phyloP scores from a whole-genome alignment of 2,329 filamentous ascomycete genomes.

The Cladosporium halotolerans region DNA sequence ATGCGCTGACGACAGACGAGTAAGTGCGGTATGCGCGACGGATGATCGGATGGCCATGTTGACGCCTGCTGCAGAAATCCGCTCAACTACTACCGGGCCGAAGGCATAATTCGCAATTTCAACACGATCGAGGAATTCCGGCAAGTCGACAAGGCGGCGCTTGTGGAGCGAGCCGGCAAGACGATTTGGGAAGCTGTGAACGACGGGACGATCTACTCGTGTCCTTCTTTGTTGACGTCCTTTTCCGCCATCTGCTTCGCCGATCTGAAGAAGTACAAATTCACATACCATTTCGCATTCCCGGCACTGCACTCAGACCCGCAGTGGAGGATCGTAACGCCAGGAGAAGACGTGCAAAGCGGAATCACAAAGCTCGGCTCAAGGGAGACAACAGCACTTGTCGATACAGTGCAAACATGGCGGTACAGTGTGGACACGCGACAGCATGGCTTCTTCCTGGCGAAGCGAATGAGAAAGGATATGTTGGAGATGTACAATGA shows the following conservation, averaged over 20 bases:
- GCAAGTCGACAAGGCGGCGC: constrained; percentile 68
- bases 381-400: constrained; percentile 69
- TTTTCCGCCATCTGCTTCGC: constrained; percentile 89
- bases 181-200: constrained; percentile 98
- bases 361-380: constrained; percentile 51
- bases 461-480: constrained; percentile 58
- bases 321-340: constrained; percentile 60
- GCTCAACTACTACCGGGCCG: constrained; percentile 69
- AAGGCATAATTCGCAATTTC: constrained; percentile 91
- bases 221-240: constrained; percentile 82
- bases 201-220: constrained; percentile 92
- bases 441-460: constrained; percentile 94
- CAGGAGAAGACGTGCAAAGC: constrained; percentile 26
- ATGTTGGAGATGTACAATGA: constrained; percentile 29
- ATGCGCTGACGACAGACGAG: constrained; percentile 76
- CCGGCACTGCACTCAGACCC: constrained; percentile 87
- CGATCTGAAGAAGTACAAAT: constrained; percentile 94
- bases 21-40: constrained; percentile 42
- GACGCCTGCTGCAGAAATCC: constrained; percentile 49
- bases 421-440: constrained; percentile 71
- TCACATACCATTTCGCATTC: constrained; percentile 97
- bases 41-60: not conserved
- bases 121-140: constrained; percentile 95
- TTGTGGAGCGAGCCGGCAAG: constrained; percentile 71
- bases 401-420: constrained; percentile 83